phyloP scores from a whole-genome alignment of 2,329 filamentous ascomycete genomes.

The Aureobasidium sp. region DNA sequence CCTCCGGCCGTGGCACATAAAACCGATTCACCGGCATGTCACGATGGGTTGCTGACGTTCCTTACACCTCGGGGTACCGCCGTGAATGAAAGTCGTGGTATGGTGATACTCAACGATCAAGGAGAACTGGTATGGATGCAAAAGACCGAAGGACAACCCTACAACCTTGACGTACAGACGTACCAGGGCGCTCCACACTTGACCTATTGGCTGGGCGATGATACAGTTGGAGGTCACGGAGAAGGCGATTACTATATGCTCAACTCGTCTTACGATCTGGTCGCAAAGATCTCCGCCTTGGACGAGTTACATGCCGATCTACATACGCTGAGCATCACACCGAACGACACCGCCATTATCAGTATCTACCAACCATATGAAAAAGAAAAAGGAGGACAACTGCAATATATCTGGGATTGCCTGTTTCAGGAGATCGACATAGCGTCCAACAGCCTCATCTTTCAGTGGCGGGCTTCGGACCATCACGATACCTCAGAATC shows the following conservation, averaged over 20 bases:
- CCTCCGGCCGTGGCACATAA: slow-evolving; percentile 5
- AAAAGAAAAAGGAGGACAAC: slow-evolving; percentile 27
- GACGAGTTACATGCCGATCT: slow-evolving; percentile 30
- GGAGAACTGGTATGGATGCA: slow-evolving; percentile 29
- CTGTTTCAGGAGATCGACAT: slow-evolving; percentile 40
- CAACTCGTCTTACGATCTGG: slow-evolving; percentile 31
- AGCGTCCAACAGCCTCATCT: slow-evolving; percentile 32
- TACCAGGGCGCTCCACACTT: slow-evolving; percentile 31
- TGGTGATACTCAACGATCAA: slow-evolving; percentile 25
- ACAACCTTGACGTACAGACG: slow-evolving; percentile 31
- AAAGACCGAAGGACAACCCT: slow-evolving; percentile 27
- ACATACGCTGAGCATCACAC: slow-evolving; percentile 40
- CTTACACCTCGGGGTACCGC: slow-evolving; percentile 28
- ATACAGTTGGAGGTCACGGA: slow-evolving; percentile 30
- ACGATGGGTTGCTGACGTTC: slow-evolving; percentile 20
- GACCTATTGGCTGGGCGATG: slow-evolving; percentile 35
- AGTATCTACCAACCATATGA: slow-evolving; percentile 33
- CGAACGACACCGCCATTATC: slow-evolving; percentile 37
- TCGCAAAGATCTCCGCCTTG: slow-evolving; percentile 32
- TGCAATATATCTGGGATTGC: slow-evolving; percentile 38
- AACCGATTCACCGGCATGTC: slow-evolving; percentile 6
- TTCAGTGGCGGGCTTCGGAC: slow-evolving; percentile 34
- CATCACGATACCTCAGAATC: slow-evolving; percentile 24
- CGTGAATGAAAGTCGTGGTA: slow-evolving; percentile 25
- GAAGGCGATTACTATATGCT: slow-evolving; percentile 30